Evolutionary conservation across 176 grass and related monocot genomes (phyloP).

Genomic region (Oryza punctata): DNA sequence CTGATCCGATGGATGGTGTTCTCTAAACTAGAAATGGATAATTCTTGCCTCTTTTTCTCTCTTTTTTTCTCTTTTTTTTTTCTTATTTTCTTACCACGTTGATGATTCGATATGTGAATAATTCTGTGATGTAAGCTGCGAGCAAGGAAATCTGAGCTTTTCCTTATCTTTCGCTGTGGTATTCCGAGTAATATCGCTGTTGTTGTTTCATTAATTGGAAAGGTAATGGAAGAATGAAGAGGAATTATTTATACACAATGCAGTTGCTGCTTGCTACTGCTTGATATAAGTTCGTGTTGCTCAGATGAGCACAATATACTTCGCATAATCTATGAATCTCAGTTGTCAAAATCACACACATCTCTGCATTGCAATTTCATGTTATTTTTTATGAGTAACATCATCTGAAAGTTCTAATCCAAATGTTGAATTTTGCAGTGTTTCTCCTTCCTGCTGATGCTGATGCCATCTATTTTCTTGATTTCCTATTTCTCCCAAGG

Average conservation of each 20-base stretch:
- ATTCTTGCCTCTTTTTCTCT: conserved; percentile 41
- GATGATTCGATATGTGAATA: conserved; percentile 77
- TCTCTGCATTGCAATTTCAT: not conserved
- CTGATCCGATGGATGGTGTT: conserved; percentile 52
- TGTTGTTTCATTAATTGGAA: conserved; percentile 55
- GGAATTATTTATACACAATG: conserved; percentile 35
- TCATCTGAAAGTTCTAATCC: conserved; percentile 10
- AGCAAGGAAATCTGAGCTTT: conserved; percentile 70
- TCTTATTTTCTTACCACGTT: conserved; percentile 43
- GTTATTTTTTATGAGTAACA: not conserved
- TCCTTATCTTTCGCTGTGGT: conserved; percentile 49
- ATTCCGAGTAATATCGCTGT: conserved; percentile 5
- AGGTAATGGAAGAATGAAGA: conserved; percentile 39
- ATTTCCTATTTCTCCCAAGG: conserved; percentile 48
- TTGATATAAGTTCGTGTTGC: not conserved
- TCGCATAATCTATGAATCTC: not conserved
- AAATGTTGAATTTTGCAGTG: conserved; percentile 34
- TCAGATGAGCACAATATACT: not conserved
- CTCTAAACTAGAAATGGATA: conserved; percentile 55
- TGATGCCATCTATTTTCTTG: not conserved
- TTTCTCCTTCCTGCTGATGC: not conserved
- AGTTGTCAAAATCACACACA: not conserved
- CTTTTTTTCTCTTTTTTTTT: not conserved
- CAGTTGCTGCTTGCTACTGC: not conserved
- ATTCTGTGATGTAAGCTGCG: conserved; percentile 60